Base-by-base conservation (phyloP, 257 asterid species). In the Jasminum sambac region DNA sequence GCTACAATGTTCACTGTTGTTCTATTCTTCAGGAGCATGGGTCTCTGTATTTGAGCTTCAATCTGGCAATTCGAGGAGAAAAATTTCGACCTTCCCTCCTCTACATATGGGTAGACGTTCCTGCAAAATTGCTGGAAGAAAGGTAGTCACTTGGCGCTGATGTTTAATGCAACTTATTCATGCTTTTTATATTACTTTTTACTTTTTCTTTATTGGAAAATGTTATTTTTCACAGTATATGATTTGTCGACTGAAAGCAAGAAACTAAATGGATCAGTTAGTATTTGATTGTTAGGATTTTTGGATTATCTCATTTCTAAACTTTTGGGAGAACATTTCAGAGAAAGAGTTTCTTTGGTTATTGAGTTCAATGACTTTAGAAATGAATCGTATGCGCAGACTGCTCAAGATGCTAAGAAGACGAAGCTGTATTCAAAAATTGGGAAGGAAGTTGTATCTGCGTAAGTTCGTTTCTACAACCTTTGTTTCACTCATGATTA, bases 401-500 rank as follows among this genome's bases (percentile, higher is more conserved):
- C 91, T 44, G 83, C 97, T 48, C 89, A 86, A 72, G 82, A 90
- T 82, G 90, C 88, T 67, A 93, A 89, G 90, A 89, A 93, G 84
- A 60, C 84, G 68, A 93, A 93, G 85, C 72, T 90, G 65, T 88
- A 78, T 42, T 82, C 90, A 23, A 89, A 90, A 82, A 84, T 90
- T 1, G 97, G 98, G 79, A 93, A 93, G 84, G 94, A 90, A 83
- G 93, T 93, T 68, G 94, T 93, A 38, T 87, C 98, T 40, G 98
- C 87, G 95, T 90, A 89, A 87, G 98, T 90, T 66, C 43, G 69
- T 73, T 50, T 30, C 66, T 37, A 68, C 21, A 43, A 4, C 63
- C 25, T 71, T 64, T n/a, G n/a, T n/a, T n/a, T n/a, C n/a, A n/a
- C n/a, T n/a, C n/a, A n/a, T n/a, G n/a, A n/a, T n/a, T n/a, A n/a